Conservation (phyloP, 2,329 filamentous ascomycete genomes). For the Beauveria sp. region DNA sequence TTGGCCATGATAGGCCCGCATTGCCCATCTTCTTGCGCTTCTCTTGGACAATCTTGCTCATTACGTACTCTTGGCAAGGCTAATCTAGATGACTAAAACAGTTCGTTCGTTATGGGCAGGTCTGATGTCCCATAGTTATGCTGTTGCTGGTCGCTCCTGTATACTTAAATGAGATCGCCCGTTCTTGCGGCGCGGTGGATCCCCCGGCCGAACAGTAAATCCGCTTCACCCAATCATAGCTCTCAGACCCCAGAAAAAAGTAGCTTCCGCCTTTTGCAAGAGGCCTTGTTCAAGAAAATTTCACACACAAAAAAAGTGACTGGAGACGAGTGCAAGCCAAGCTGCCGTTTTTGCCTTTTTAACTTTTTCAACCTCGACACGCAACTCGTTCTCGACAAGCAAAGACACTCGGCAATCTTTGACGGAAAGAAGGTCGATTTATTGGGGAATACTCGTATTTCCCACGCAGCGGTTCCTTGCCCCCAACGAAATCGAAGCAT, state of each 20-base stretch:
- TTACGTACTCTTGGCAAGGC: not conserved
- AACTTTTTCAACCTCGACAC: not conserved
- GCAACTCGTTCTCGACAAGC: not conserved
- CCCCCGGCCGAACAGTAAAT: conserved; percentile 12
- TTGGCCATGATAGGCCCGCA: no score
- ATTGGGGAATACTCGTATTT: not conserved
- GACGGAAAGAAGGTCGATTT: not conserved
- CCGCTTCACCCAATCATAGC: conserved; percentile 14
- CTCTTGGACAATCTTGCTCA: not conserved
- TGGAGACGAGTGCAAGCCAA: not conserved
- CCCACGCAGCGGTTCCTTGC: not conserved
- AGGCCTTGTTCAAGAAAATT: conserved; percentile 19
- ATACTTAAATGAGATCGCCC: no score
- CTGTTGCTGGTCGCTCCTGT: not conserved
- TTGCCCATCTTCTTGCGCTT: not conserved
- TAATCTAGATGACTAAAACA: no score
- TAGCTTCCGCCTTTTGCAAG: not conserved
- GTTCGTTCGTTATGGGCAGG: not conserved
- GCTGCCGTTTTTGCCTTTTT: not conserved
- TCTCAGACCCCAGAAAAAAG: conserved; percentile 1
- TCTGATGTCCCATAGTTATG: not conserved
- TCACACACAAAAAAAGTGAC: conserved; percentile 23
- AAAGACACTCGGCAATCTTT: not conserved
- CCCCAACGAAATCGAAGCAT: not conserved
- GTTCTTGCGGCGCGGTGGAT: not conserved